phyloP scores from a whole-genome alignment of 768 basidiomycete genomes.

The Glaciozyma martinii region DNA sequence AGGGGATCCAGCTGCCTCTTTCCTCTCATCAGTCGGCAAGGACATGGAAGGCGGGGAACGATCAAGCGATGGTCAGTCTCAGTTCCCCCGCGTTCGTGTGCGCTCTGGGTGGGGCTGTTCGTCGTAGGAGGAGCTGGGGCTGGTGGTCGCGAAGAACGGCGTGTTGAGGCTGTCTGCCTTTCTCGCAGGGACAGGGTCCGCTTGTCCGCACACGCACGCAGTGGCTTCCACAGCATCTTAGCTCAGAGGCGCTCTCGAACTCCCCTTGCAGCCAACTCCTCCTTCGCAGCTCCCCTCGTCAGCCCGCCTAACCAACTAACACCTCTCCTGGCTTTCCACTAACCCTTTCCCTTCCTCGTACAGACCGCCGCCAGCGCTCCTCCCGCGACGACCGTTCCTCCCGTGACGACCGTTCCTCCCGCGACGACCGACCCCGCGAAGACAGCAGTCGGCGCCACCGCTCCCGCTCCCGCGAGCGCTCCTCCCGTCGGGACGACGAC shows the following conservation, averaged over 20 bases:
- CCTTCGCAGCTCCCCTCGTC: not conserved
- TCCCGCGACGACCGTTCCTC: not conserved
- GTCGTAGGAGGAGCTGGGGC: not conserved
- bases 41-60: not conserved
- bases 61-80: not conserved
- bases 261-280: not conserved
- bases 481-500: slow-evolving; percentile 24
- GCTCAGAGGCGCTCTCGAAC: not conserved
- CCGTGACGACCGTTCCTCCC: not conserved
- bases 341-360: not conserved
- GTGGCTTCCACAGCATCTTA: not conserved
- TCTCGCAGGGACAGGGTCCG: slow-evolving; percentile 1
- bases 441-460: slow-evolving; percentile 17
- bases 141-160: not conserved
- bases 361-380: slow-evolving; percentile 10
- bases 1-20: not conserved
- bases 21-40: not conserved
- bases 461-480: slow-evolving; percentile 9
- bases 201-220: not conserved
- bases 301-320: not conserved
- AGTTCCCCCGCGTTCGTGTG: not conserved
- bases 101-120: not conserved
- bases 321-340: not conserved
- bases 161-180: not conserved
- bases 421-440: slow-evolving; percentile 8